These are phyloP conservation scores for Typha latifolia DNA, from an alignment of 176 grass and related monocot genomes.

Conservation along the genomic window DNA sequence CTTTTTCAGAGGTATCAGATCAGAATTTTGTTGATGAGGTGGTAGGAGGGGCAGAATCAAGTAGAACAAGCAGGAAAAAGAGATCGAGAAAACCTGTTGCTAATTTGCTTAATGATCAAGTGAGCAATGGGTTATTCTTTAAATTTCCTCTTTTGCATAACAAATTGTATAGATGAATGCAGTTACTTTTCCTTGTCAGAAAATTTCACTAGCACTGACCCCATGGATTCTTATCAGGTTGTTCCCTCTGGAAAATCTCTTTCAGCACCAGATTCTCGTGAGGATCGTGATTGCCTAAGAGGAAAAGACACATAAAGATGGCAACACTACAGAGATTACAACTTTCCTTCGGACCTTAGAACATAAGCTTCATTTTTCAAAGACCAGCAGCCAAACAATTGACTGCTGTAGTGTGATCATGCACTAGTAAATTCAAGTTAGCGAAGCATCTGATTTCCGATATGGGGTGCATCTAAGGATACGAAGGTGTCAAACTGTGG, in stretches of 20 bases:
- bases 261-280: not conserved
- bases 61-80: conserved; percentile 40
- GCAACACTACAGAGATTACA: not conserved
- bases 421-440: not conserved
- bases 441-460: not conserved
- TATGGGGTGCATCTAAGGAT: not conserved
- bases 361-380: not conserved
- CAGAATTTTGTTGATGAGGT: conserved; percentile 78
- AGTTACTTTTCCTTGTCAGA: not conserved
- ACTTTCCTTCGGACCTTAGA: not conserved
- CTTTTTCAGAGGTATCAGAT: conserved; percentile 71
- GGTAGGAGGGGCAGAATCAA: conserved; percentile 31
- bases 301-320: not conserved
- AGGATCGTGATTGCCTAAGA: not conserved
- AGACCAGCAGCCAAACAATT: not conserved
- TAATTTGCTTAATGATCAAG: conserved; percentile 29
- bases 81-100: conserved; percentile 16
- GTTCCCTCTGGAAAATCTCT: conserved; percentile 13
- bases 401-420: not conserved
- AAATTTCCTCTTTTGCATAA: conserved; percentile 4
- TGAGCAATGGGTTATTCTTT: conserved; percentile 18
- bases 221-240: conserved; percentile 20
- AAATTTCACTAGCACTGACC: not conserved
- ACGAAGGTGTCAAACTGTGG: not conserved
- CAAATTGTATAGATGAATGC: not conserved